These are phyloP conservation scores for Amauroascus verrucosus DNA, from an alignment of 2,329 filamentous ascomycete species.

Conservation along the genomic window DNA sequence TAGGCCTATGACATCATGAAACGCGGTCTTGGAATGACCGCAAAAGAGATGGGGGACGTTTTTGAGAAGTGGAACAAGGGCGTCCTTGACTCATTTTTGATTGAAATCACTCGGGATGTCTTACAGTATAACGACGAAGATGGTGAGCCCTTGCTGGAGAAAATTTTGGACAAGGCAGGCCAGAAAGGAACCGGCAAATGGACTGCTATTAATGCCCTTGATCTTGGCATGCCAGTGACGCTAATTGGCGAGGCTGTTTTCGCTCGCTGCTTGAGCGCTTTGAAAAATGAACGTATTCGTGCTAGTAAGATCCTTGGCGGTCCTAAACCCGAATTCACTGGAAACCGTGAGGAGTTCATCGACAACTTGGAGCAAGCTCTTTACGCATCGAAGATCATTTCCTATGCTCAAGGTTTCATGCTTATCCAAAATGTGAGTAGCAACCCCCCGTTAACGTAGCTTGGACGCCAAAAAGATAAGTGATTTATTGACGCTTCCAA, in stretches of 20 bases:
- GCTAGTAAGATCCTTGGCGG: constrained; percentile 71
- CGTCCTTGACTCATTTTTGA: constrained; percentile 96
- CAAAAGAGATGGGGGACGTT: constrained; percentile 93
- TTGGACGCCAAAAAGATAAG: not conserved
- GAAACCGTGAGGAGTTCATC: constrained; percentile 87
- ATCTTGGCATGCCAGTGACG: constrained; percentile 96
- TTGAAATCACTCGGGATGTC: constrained; percentile 97
- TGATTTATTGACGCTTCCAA: constrained; percentile 8
- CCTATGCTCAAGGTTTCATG: constrained; percentile 99
- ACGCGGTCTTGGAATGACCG: constrained; percentile 77
- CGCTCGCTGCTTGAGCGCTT: constrained; percentile 80
- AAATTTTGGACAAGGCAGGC: constrained; percentile 96
- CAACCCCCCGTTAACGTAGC: not conserved
- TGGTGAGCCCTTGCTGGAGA: constrained; percentile 82
- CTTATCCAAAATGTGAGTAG: constrained; percentile 84
- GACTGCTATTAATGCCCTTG: constrained; percentile 98
- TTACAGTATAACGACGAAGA: constrained; percentile 98
- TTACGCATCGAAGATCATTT: constrained; percentile 99
- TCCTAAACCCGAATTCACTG: constrained; percentile 69
- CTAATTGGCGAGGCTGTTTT: constrained; percentile 96
- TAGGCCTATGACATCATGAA: constrained; percentile 99
- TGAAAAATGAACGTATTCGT: constrained; percentile 85
- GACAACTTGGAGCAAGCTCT: constrained; percentile 97
- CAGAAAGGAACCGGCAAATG: constrained; percentile 99
- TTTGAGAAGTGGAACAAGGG: constrained; percentile 97